Evolutionary conservation across 2,329 filamentous ascomycete species (phyloP).

Genomic region (Fusarium chuoi): DNA sequence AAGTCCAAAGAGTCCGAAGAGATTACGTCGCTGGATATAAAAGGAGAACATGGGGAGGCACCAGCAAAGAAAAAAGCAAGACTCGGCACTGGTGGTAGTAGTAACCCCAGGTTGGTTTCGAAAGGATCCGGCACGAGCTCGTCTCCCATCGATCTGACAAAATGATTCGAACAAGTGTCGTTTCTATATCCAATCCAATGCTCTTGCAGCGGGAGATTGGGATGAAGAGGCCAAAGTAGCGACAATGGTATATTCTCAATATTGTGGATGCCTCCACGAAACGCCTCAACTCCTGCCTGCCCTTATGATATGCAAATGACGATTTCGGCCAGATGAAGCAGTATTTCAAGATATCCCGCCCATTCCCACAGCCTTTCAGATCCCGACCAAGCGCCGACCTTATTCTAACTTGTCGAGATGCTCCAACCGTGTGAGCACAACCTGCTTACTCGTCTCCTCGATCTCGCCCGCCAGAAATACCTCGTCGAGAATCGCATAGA

Average conservation of each 20-base stretch:
- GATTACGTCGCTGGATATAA: neutral
- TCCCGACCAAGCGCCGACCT: neutral
- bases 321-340: neutral
- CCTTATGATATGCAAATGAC: conserved; percentile 29
- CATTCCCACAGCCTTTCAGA: neutral
- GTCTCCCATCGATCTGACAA: neutral
- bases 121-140: neutral
- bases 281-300: conserved; percentile 35
- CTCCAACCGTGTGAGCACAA: conserved; percentile 91
- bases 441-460: conserved; percentile 98
- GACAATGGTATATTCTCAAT: conserved; percentile 31
- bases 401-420: conserved; percentile 97
- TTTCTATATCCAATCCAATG: neutral
- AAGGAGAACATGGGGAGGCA: neutral
- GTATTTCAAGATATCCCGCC: neutral
- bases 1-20: neutral
- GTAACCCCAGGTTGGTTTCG: neutral
- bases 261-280: conserved; percentile 19
- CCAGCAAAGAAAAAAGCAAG: neutral
- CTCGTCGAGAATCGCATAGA: conserved; percentile 98
- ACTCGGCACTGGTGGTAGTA: too few species aligned
- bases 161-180: neutral
- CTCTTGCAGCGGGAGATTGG: neutral
- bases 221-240: neutral
- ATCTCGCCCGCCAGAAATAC: conserved; percentile 98